Evolutionary conservation across 345 rosid genomes (phyloP).

Genomic region (Anacardium occidentale): DNA sequence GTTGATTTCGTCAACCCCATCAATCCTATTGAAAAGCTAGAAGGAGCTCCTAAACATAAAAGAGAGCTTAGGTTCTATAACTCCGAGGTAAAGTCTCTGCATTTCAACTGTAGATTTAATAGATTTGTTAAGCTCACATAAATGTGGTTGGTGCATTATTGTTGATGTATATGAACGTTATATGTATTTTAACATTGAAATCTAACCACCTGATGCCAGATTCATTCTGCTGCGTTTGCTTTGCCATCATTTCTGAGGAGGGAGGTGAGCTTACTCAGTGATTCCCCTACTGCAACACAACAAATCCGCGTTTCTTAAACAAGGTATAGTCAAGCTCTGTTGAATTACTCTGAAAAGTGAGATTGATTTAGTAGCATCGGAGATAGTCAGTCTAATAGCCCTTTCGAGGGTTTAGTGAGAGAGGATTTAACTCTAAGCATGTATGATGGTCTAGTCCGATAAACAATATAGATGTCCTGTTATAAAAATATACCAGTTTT

Average conservation of each 20-base stretch:
- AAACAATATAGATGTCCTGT: neutral
- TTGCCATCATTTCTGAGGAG: conserved; percentile 77
- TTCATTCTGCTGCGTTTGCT: conserved; percentile 82
- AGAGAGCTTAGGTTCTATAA: conserved; percentile 79
- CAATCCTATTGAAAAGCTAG: conserved; percentile 85
- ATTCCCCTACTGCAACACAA: conserved; percentile 14
- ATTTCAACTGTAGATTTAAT: neutral
- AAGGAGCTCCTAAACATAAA: conserved; percentile 58
- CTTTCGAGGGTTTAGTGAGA: neutral
- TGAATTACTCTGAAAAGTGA: neutral
- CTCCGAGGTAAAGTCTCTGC: conserved; percentile 55
- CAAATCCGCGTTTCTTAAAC: conserved; percentile 7
- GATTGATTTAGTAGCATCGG: neutral
- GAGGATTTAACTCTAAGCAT: neutral
- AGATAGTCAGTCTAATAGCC: neutral
- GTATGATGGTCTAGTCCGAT: neutral
- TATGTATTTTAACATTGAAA: too few relatives aligned
- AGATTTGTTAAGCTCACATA: neutral
- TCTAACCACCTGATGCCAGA: conserved; percentile 38
- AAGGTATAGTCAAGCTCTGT: neutral
- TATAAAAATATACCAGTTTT: neutral
- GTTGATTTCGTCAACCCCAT: conserved; percentile 84
- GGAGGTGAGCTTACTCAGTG: conserved; percentile 60
- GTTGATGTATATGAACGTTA: too few relatives aligned
- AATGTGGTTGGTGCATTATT: too few relatives aligned